Evolutionary conservation across 2,329 filamentous ascomycete species (phyloP).

Genomic region (Lachnellula cervina): DNA sequence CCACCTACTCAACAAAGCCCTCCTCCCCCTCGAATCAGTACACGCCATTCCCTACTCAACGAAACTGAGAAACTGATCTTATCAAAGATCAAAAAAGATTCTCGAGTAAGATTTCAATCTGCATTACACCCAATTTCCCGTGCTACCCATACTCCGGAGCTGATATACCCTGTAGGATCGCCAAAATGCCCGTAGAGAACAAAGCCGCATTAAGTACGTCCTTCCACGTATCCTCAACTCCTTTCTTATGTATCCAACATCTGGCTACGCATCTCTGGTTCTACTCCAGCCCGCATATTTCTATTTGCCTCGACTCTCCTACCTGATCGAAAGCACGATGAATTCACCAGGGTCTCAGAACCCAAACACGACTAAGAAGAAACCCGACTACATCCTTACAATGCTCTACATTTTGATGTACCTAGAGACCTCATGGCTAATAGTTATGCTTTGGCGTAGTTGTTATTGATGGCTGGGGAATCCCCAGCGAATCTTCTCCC

Average conservation of each 20-base stretch:
- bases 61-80: not conserved
- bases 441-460: conserved; percentile 58
- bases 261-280: not conserved
- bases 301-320: not conserved
- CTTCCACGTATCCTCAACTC: conserved; percentile 29
- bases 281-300: not conserved
- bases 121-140: not conserved
- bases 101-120: too few relatives aligned
- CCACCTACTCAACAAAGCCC: conserved; percentile 13
- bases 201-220: conserved; percentile 63
- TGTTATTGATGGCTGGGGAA: conserved; percentile 99
- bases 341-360: not conserved
- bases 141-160: conserved; percentile 2
- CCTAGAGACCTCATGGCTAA: conserved; percentile 56
- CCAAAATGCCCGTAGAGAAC: conserved; percentile 62
- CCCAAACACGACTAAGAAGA: conserved; percentile 13
- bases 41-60: not conserved
- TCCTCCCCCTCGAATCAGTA: not conserved
- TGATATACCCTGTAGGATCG: conserved; percentile 21
- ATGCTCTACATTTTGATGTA: conserved; percentile 51
- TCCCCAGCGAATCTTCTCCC: conserved; percentile 73
- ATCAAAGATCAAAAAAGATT: not conserved
- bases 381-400: conserved; percentile 37
- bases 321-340: conserved; percentile 1
- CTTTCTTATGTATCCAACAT: not conserved